Evolutionary conservation across 2,329 filamentous ascomycete genomes (phyloP).

Genomic region (Peltaster fructicola): DNA sequence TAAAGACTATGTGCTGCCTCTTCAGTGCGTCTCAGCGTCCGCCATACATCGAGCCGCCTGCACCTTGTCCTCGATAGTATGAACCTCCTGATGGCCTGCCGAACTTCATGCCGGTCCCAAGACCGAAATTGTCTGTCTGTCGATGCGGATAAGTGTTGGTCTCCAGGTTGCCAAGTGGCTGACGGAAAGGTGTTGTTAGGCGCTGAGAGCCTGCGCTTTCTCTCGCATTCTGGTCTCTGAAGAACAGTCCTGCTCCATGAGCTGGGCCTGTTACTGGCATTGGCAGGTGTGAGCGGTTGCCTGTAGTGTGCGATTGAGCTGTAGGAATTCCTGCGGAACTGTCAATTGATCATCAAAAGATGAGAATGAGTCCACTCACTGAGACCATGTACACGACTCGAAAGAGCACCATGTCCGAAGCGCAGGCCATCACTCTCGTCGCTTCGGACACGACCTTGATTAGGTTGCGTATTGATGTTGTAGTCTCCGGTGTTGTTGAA

Average conservation of each 20-base stretch:
- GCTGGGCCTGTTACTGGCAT: too few species aligned
- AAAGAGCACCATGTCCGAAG: constrained; percentile 7
- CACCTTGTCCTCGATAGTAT: too few species aligned
- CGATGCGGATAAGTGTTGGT: constrained; percentile 14
- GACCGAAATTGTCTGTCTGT: constrained; percentile 15
- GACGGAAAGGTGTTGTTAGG: constrained; percentile 17
- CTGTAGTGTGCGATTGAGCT: constrained; percentile 13
- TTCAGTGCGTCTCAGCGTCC: too few species aligned
- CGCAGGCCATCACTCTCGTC: not conserved
- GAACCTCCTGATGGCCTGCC: constrained; percentile 11
- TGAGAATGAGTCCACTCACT: not conserved
- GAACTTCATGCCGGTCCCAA: constrained; percentile 15
- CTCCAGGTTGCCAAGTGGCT: constrained; percentile 15
- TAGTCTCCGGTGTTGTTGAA: not conserved
- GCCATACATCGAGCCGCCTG: too few species aligned
- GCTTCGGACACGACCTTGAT: constrained; percentile 2
- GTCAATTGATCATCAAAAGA: constrained; percentile 1
- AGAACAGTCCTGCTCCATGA: too few species aligned
- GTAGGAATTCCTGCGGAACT: constrained; percentile 12
- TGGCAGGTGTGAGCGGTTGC: constrained; percentile 14
- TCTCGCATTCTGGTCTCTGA: constrained; percentile 12
- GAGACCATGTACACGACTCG: constrained; percentile 5
- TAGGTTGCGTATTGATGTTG: constrained; percentile 3
- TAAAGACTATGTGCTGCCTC: too few species aligned
- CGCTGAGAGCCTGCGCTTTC: constrained; percentile 12